A percentile compares a stretch with the other conserved stretches of the same genome.
Conservation (phyloP, 257 asterid species). For the Eucommia ulmoides region DNA sequence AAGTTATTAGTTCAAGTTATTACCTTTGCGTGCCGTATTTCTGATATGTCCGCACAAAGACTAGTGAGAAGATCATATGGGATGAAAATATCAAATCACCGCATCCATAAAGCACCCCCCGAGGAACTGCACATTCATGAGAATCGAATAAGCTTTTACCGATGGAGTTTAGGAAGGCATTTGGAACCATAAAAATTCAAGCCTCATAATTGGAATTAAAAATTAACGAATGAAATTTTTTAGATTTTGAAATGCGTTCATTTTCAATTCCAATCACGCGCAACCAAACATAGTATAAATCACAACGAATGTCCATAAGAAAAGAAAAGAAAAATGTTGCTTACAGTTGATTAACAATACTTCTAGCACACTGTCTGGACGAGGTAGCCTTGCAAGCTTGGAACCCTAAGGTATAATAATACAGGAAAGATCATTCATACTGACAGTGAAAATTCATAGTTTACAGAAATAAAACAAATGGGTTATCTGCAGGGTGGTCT, state of each 20-base stretch:
- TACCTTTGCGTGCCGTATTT: slow-evolving; percentile 86
- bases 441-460: too few species aligned
- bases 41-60: slow-evolving; percentile 79
- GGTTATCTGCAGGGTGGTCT: too few species aligned
- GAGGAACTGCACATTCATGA: slow-evolving; percentile 51
- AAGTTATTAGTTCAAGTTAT: not conserved
- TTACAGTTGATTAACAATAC: slow-evolving; percentile 42
- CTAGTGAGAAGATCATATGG: slow-evolving; percentile 93
- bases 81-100: slow-evolving; percentile 97
- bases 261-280: too few species aligned
- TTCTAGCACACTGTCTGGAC: slow-evolving; percentile 52
- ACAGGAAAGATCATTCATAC: too few species aligned
- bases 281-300: slow-evolving; percentile 1
- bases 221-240: too few species aligned
- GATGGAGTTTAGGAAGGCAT: too few species aligned
- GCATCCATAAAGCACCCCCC: slow-evolving; percentile 89
- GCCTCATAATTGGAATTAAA: too few species aligned
- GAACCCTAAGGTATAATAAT: too few species aligned
- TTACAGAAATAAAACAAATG: too few species aligned
- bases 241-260: too few species aligned
- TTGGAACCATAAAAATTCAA: too few species aligned
- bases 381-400: slow-evolving; percentile 81
- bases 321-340: slow-evolving; percentile 17
- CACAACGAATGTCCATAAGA: not conserved
- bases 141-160: slow-evolving; percentile 8